These are phyloP conservation scores for Elongisporangium prolatum DNA, from an alignment of 352 stramenopile species.

Conservation along the genomic window DNA sequence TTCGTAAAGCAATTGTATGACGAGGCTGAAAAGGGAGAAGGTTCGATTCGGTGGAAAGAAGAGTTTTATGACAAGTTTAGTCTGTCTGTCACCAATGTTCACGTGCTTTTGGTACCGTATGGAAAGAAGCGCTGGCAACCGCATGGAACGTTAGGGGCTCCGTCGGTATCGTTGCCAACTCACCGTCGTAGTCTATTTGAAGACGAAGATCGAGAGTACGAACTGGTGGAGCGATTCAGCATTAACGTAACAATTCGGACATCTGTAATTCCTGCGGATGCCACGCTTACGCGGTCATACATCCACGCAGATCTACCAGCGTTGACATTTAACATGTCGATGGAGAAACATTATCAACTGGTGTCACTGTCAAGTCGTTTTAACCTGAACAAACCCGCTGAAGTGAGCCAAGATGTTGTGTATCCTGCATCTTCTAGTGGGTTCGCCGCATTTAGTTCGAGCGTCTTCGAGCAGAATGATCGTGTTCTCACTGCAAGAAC, in stretches of 20 bases:
- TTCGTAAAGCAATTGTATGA: slow-evolving; percentile 87
- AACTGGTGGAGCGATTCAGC: slow-evolving; percentile 81
- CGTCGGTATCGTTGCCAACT: slow-evolving; percentile 33
- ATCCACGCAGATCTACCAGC: slow-evolving; percentile 78
- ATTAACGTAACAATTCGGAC: slow-evolving; percentile 84
- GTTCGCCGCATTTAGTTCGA: slow-evolving; percentile 13
- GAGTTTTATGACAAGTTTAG: slow-evolving; percentile 91
- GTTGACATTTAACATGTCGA: slow-evolving; percentile 79
- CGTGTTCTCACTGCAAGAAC: slow-evolving; percentile 10
- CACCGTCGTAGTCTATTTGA: slow-evolving; percentile 39
- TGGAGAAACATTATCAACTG: slow-evolving; percentile 82
- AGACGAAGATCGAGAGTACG: slow-evolving; percentile 53
- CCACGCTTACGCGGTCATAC: slow-evolving; percentile 79
- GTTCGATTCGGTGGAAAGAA: slow-evolving; percentile 85
- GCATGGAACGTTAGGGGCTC: slow-evolving; percentile 10
- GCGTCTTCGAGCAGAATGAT: slow-evolving; percentile 23
- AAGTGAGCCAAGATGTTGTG: slow-evolving; percentile 6
- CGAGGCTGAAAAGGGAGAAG: slow-evolving; percentile 79
- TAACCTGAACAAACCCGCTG: slow-evolving; percentile 15
- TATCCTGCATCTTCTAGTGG: slow-evolving; percentile 10
- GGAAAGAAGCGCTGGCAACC: slow-evolving; percentile 24
- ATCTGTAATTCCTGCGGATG: slow-evolving; percentile 80
- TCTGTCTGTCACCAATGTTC: slow-evolving; percentile 75
- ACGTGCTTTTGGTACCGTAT: slow-evolving; percentile 77
- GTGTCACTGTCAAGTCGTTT: slow-evolving; percentile 58